Base-by-base conservation (phyloP, 2,329 filamentous ascomycete genomes). In the Xylaria arbuscula region DNA sequence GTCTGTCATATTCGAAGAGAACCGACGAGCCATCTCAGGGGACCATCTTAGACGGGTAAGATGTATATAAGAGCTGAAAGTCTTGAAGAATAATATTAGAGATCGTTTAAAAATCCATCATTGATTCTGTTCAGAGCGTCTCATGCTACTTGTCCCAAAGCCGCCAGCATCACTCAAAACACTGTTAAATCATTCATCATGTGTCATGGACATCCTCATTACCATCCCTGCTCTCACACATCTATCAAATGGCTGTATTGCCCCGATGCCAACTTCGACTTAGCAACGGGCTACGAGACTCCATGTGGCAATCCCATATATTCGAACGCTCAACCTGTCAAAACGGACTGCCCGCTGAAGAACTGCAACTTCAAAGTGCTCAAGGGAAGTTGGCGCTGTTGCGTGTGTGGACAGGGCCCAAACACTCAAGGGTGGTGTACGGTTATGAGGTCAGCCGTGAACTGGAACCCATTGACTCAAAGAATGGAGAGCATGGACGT, bases 231-330 rank as follows among this genome's bases (percentile, higher is more conserved):
- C 74, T 80, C 81, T 28, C 86, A 88, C 75, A 84, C 83, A n/a
- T 87, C 85, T 55, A 81, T 87, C 70, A 83, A 82, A 69, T 88
- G 85, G 84, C 81, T 85, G 73, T 87, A 87, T 76, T 88, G 86
- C 72, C 83, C 85, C 22, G 79, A 80, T 59, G 82, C 81, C 59
- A 73, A 80, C 67, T 83, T 87, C 66, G 84, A 88, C 74, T 76
- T 85, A 38, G 76, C 80, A 42, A 87, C 85, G 0, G 84, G 85
- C 19, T 83, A 84, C 67, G 82, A 85, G 74, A 82, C 81, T 42
- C 82, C 85, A 40, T 88, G 86, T 75, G 76, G 76, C 63, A 85
- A 85, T 63, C 80, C 81, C 40, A 83, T 81, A 8, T 86, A 86
- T 72, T 83, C 82, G 7, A 77, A 79, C 1, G 80, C 81, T 2